phyloP scores from a whole-genome alignment of 768 basidiomycete species.

The Neoboletus subvelutipes region DNA sequence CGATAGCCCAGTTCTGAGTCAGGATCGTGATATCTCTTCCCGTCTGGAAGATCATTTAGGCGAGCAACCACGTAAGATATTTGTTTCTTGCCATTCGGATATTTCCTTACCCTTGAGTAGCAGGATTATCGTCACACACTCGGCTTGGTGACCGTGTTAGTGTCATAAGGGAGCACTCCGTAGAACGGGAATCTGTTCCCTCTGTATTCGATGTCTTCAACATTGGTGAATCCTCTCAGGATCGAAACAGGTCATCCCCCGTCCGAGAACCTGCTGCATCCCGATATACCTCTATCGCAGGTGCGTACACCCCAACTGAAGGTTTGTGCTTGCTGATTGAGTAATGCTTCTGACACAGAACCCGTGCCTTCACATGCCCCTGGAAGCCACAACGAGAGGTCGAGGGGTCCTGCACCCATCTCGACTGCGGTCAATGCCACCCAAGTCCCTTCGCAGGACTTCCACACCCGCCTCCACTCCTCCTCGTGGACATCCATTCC shows the following conservation, averaged over 20 bases:
- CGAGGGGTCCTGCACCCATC: conserved; percentile 16
- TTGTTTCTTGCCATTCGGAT: background rate
- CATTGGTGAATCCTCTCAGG: conserved; percentile 22
- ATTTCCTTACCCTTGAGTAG: background rate
- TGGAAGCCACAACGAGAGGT: conserved; percentile 13
- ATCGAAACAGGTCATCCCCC: conserved; percentile 13
- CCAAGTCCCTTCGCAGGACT: conserved; percentile 13
- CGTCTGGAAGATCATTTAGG: conserved; percentile 5
- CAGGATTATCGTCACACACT: conserved; percentile 3
- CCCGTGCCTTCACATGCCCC: conserved; percentile 12
- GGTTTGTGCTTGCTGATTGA: background rate
- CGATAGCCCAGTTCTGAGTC: conserved; percentile 5
- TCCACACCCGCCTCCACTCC: conserved; percentile 20
- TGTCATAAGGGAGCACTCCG: conserved; percentile 23
- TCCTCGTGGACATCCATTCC: conserved; percentile 34
- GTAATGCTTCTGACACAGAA: conserved; percentile 14
- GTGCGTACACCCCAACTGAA: conserved; percentile 6
- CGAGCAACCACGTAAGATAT: conserved; percentile 12
- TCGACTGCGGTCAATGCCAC: conserved; percentile 3
- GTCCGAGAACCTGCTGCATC: conserved; percentile 9
- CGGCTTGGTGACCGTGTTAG: conserved; percentile 16
- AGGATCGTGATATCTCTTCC: conserved; percentile 2
- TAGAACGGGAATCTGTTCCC: conserved; percentile 22
- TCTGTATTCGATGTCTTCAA: conserved; percentile 33
- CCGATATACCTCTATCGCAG: conserved; percentile 12